These are phyloP conservation scores for Beauveria medogensis DNA, from an alignment of 2,329 filamentous ascomycete species.

Conservation along the genomic window DNA sequence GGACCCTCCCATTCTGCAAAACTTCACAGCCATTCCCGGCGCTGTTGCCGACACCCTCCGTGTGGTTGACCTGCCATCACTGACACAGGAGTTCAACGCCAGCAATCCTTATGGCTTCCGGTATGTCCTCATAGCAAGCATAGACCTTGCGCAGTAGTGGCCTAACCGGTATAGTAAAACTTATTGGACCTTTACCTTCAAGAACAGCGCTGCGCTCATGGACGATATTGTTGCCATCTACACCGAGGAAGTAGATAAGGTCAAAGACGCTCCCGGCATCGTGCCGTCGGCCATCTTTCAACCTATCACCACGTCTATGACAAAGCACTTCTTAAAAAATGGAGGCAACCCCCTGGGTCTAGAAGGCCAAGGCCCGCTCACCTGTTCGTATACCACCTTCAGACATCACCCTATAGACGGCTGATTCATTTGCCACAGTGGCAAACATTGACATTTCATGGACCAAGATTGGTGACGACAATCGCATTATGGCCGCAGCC, in stretches of 20 bases:
- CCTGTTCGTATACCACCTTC: slow-evolving; percentile 10
- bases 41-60: slow-evolving; percentile 15
- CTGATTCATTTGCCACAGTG: slow-evolving; percentile 11
- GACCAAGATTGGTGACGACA: slow-evolving; percentile 25
- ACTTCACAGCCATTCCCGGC: slow-evolving; percentile 17
- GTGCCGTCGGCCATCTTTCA: slow-evolving; percentile 28
- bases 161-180: slow-evolving; percentile 13
- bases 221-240: slow-evolving; percentile 17
- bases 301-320: slow-evolving; percentile 31
- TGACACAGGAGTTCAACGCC: slow-evolving; percentile 17
- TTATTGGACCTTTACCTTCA: slow-evolving; percentile 17
- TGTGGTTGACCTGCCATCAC: slow-evolving; percentile 12
- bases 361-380: slow-evolving; percentile 18
- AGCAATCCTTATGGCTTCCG: slow-evolving; percentile 19
- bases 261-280: slow-evolving; percentile 17
- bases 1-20: slow-evolving; percentile 15
- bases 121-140: slow-evolving; percentile 5
- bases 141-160: no score
- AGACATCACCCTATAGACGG: not conserved
- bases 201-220: slow-evolving; percentile 16
- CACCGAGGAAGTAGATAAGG: slow-evolving; percentile 16
- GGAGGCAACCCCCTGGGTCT: slow-evolving; percentile 26
- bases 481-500: slow-evolving; percentile 20
- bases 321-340: slow-evolving; percentile 25
- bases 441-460: slow-evolving; percentile 20